Evolutionary conservation across 148 eudicot genomes (phyloP).

Genomic region (Cornus suecica): DNA sequence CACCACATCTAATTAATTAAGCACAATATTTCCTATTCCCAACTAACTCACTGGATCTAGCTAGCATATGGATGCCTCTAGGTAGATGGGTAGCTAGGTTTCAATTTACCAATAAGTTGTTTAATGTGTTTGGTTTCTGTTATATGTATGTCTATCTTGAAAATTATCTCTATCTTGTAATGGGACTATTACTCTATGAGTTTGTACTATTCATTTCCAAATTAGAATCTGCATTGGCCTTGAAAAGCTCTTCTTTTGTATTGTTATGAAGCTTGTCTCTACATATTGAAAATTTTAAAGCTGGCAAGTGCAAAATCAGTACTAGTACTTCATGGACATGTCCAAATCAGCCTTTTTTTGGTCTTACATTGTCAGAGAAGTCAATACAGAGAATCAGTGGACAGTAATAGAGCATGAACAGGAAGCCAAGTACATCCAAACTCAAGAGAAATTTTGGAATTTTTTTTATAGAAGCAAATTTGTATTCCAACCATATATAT

Average conservation of each 20-base stretch:
- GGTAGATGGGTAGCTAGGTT: not conserved
- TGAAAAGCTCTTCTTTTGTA: not conserved
- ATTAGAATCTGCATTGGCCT: conserved; percentile 10
- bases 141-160: not conserved
- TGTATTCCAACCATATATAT: not conserved
- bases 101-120: not conserved
- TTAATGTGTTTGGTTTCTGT: conserved; percentile 1
- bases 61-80: conserved; percentile 4
- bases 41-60: conserved; percentile 1
- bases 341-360: not conserved
- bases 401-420: conserved; percentile 1
- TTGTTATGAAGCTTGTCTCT: not conserved
- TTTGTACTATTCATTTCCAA: conserved; percentile 4
- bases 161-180: conserved; percentile 12
- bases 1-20: conserved; percentile 8
- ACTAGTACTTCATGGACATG: not conserved
- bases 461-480: not conserved
- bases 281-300: not conserved
- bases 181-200: not conserved
- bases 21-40: not conserved
- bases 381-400: not conserved
- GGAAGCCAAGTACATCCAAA: not conserved
- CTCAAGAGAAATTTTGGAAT: not conserved
- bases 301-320: not conserved
- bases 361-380: not conserved